Base-by-base conservation (phyloP, 1,139 yeast genomes). In the Yamadazyma sp. region DNA sequence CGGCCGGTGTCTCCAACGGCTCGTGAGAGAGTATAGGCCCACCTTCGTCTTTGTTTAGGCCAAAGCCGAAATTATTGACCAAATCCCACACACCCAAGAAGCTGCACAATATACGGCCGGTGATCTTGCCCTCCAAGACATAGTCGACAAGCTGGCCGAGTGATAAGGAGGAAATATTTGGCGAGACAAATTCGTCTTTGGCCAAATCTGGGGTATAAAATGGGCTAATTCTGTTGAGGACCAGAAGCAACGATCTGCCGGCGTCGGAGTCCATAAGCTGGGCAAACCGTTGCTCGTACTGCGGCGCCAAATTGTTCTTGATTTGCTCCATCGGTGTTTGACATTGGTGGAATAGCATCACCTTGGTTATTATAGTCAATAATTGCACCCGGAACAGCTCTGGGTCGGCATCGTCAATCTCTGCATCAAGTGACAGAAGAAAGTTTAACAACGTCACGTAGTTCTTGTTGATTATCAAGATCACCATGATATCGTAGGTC, bases 11-110 rank as follows among this genome's bases (percentile, higher is more conserved):
- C 38, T 34, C 36, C n/a, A 29, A n/a, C 10, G 24, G 24, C 18
- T 18, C 17, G 5, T 26, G 29, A 11, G 14, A 17, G 44, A 37
- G 5, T 28, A 25, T 26, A 47, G 14, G 27, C 5, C 26, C 36
- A 9, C 33, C 44, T 7, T 45, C 50, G 1, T 42, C 37, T 11
- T 40, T 36, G 5, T 24, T 23, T 20, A 61, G 29, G 14, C 43
- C 36, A 31, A 56, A 53, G n/a, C 48, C 46, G 37, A 48, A 51
- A 23, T 36, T 54, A 46, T 61, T 61, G 9, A 47, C 36, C 16
- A 67, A 44, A 40, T 66, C 69, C 69, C 70, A 66, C 25, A 64
- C 34, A 3, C 69, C 72, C 28, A 66, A 41, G 16, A 55, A 47
- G 14, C 66, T 57, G 41, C 68, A 64, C 8, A 66, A 37, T 2